Percentiles rank a stretch among this genome's conserved stretches.
Conservation (phyloP, 2,329 filamentous ascomycete genomes). For the Incumbomyces lentus region DNA sequence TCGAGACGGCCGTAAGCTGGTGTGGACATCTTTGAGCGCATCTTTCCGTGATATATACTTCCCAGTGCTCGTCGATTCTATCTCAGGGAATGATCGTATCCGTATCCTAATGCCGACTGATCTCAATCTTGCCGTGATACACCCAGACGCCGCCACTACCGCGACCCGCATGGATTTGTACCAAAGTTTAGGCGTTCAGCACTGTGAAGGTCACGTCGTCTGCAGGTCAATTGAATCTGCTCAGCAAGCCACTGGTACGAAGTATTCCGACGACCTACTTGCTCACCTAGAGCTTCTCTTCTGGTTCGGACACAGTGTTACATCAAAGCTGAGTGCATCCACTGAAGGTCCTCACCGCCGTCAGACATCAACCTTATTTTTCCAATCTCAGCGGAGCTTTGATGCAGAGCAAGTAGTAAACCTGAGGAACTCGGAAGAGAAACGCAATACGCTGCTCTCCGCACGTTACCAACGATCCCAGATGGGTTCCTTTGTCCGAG, state of each 20-base stretch:
- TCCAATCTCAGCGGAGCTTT: slow-evolving; percentile 6
- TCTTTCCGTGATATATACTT: slow-evolving; percentile 6
- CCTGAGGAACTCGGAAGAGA: slow-evolving; percentile 3
- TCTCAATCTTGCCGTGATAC: slow-evolving; percentile 8
- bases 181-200: slow-evolving; percentile 6
- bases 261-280: neutral
- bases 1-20: slow-evolving; percentile 5
- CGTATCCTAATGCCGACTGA: slow-evolving; percentile 8
- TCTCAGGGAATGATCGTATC: slow-evolving; percentile 6
- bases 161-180: slow-evolving; percentile 7
- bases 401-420: slow-evolving; percentile 7
- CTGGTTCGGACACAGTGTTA: slow-evolving; percentile 7
- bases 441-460: slow-evolving; percentile 6
- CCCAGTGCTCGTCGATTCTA: slow-evolving; percentile 8
- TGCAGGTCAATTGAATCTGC: slow-evolving; percentile 1
- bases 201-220: slow-evolving; percentile 2
- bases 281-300: slow-evolving; percentile 11
- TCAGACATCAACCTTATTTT: slow-evolving; percentile 1
- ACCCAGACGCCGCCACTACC: slow-evolving; percentile 8
- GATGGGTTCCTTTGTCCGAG: slow-evolving; percentile 7
- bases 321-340: too few species aligned
- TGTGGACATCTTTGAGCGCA: neutral
- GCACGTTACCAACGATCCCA: slow-evolving; percentile 5
- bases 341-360: too few species aligned
- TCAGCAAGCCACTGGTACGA: neutral